Evolutionary conservation across 2,329 filamentous ascomycete genomes (phyloP), one percentile per base, ranked within the genome.

Genomic region (Seiridium unicorne): DNA sequence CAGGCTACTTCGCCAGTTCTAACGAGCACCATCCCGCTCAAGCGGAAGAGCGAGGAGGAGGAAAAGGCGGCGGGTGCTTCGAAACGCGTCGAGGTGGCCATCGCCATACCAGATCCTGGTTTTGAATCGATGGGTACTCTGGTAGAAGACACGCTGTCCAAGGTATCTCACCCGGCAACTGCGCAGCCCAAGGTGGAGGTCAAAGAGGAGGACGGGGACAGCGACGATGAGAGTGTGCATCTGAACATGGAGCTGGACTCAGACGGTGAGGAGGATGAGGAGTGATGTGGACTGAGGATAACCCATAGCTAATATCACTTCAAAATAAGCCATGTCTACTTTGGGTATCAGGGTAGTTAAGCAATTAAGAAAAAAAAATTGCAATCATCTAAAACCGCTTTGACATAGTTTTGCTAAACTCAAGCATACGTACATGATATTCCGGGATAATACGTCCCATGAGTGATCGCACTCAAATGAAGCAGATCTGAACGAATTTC

Each of bases 181-280:
- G 47, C 2, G 36, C 34, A 35, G 47, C 11, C 48, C 10, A 48
- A 57, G 38, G 38, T 42, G 34, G 53, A 10, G 9, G 53, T 36
- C 1, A 73, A 70, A 0, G 78, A 74, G 1, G 79, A 78, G n/a
- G 79, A 80, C 26, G 76, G 78, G 38, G 78, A 78, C 11, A 72
- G 71, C 51, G 72, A 75, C 59, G 82, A 85, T 59, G 82, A 80
- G 58, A 86, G 83, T 61, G 79, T 86, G 10, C 81, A 86, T 70
- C 73, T 86, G 60, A 83, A 86, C 58, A 86, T 86, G 82, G 83
- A 84, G 51, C 70, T 87, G 8, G 84, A 86, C 49, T 59, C 51
- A 44, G 57, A 46, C n/a, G 44, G 57, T 11, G 55, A 58, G 3
- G 55, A 46, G 26, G 55, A 51, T 38, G 55, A 51, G 13, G 44